Evolutionary conservation across 2,329 filamentous ascomycete genomes (phyloP).

Genomic region (Aaosphaeria pasadenensis): DNA sequence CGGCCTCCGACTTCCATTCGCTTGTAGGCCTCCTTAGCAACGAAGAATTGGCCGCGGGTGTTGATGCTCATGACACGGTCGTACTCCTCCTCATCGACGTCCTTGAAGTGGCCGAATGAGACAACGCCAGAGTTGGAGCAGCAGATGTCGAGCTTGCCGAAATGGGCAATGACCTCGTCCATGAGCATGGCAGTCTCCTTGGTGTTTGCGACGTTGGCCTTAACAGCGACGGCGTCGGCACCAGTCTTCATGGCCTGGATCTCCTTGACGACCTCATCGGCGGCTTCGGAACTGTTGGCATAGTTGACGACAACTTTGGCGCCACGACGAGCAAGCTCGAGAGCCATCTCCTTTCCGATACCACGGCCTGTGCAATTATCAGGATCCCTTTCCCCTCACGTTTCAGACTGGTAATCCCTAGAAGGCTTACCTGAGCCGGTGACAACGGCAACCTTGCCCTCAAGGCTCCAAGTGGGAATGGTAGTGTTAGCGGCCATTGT

Average conservation of each 20-base stretch:
- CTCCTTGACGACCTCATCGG: conserved; percentile 62
- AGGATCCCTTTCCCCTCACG: too few species aligned
- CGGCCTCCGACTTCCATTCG: conserved; percentile 50
- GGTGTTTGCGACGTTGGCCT: conserved; percentile 66
- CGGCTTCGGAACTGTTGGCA: conserved; percentile 62
- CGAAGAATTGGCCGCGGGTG: conserved; percentile 63
- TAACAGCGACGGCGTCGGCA: conserved; percentile 60
- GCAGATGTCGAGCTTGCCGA: conserved; percentile 67
- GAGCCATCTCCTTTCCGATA: conserved; percentile 65
- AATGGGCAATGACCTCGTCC: conserved; percentile 59
- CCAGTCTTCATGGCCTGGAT: conserved; percentile 62
- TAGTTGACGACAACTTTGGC: conserved; percentile 68
- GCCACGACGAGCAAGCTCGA: conserved; percentile 62
- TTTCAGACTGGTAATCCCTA: too few species aligned
- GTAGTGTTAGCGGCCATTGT: conserved; percentile 35
- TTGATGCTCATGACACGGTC: conserved; percentile 61
- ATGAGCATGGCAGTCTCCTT: conserved; percentile 63
- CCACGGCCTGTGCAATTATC: conserved; percentile 50
- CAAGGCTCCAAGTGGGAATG: conserved; percentile 49
- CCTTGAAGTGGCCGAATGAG: conserved; percentile 53
- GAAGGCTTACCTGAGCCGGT: conserved; percentile 47
- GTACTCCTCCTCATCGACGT: conserved; percentile 54
- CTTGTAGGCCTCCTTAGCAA: conserved; percentile 56
- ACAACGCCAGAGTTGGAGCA: conserved; percentile 65
- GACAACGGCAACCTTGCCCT: conserved; percentile 55